Conservation (phyloP, 1,139 yeast species). For the Candida sanyaensis region DNA sequence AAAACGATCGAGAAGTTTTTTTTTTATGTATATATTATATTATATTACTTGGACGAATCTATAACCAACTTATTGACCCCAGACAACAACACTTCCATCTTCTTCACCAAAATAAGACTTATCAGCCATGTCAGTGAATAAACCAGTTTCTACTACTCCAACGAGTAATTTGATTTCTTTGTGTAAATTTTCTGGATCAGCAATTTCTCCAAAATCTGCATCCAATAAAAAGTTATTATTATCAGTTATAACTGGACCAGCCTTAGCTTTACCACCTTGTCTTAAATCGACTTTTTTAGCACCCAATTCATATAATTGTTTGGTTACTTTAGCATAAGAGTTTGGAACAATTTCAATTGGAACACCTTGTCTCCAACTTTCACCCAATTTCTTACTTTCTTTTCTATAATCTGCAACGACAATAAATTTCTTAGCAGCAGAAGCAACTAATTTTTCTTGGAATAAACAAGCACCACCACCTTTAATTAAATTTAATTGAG, state of each 20-base stretch:
- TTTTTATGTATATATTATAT: too few relatives aligned
- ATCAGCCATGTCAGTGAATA: constrained; percentile 70
- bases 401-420: constrained; percentile 94
- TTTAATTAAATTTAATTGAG: constrained; percentile 78
- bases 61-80: constrained; percentile 9
- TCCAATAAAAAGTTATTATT: constrained; percentile 92
- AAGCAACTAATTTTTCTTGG: constrained; percentile 94
- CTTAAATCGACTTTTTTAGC: constrained; percentile 69
- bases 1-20: too few relatives aligned
- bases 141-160: constrained; percentile 97
- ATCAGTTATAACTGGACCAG: constrained; percentile 98
- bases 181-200: constrained; percentile 63
- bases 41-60: too few relatives aligned
- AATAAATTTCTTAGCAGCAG: constrained; percentile 72
- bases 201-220: constrained; percentile 85
- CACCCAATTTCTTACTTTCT: constrained; percentile 66
- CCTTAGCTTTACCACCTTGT: constrained; percentile 88
- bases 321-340: constrained; percentile 75
- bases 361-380: constrained; percentile 84
- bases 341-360: constrained; percentile 96
- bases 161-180: constrained; percentile 68
- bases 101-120: constrained; percentile 89
- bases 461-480: constrained; percentile 99
- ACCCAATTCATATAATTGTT: constrained; percentile 64
- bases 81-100: constrained; percentile 56